These are phyloP conservation scores for Dryas drummondii DNA, from an alignment of 306 rosid genomes.

Conservation along the genomic window DNA sequence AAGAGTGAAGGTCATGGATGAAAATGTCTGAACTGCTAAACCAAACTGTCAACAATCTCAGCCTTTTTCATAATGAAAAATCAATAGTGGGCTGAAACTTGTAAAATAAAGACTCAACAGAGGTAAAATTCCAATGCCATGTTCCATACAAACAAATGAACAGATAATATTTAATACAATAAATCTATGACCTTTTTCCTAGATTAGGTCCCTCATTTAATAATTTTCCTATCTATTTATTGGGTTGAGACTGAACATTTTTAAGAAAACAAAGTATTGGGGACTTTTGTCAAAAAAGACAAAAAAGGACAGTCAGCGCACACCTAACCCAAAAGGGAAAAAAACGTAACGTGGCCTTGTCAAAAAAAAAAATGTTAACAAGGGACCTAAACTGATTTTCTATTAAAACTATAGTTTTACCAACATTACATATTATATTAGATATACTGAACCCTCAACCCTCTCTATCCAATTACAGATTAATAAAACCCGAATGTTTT, in stretches of 20 bases:
- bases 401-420: not conserved
- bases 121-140: not conserved
- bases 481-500: not conserved
- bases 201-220: too few species aligned
- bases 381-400: too few species aligned
- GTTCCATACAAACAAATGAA: not conserved
- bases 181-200: too few species aligned
- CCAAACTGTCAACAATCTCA: not conserved
- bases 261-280: too few species aligned
- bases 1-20: not conserved
- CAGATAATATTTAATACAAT: too few species aligned
- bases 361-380: too few species aligned
- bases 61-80: not conserved
- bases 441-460: not conserved
- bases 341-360: too few species aligned
- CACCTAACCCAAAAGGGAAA: too few species aligned
- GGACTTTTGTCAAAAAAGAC: too few species aligned
- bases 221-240: too few species aligned
- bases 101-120: not conserved
- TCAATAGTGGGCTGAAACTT: not conserved
- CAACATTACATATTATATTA: not conserved
- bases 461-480: not conserved
- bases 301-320: too few species aligned
- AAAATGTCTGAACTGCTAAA: not conserved
- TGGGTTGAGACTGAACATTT: too few species aligned